phyloP scores from a whole-genome alignment of 352 stramenopile species.

The Pythium phragmitis region DNA sequence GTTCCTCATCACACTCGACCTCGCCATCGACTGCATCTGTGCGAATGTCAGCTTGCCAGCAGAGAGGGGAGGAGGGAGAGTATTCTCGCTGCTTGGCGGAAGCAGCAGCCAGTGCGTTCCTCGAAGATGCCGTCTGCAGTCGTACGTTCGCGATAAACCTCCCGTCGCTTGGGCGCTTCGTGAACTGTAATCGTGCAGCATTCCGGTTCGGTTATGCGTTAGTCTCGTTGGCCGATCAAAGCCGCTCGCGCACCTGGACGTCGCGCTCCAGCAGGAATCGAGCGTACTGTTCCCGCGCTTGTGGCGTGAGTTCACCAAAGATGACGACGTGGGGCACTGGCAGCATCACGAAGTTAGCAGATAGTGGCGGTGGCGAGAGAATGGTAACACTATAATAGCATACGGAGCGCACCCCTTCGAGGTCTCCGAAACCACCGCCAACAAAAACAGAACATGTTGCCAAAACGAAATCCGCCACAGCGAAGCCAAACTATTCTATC shows the following conservation, averaged over 20 bases:
- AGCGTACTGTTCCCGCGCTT: constrained; percentile 60
- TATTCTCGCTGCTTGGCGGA: background rate
- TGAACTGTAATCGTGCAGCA: constrained; percentile 37
- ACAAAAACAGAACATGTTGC: no score
- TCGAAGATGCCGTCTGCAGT: constrained; percentile 18
- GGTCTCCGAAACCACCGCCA: no score
- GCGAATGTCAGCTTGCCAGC: background rate
- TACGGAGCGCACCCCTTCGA: no score
- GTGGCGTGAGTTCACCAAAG: constrained; percentile 61
- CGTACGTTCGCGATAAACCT: constrained; percentile 61
- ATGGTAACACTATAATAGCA: no score
- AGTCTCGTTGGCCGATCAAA: background rate
- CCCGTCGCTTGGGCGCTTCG: constrained; percentile 43
- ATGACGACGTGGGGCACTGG: constrained; percentile 46
- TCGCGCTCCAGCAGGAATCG: constrained; percentile 68
- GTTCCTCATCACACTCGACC: background rate
- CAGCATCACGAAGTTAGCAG: background rate
- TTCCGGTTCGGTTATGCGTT: background rate
- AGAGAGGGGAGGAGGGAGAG: background rate
- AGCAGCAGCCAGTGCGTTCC: background rate
- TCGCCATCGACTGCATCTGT: background rate
- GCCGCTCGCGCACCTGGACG: constrained; percentile 38
- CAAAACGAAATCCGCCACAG: no score
- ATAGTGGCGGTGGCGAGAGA: no score
- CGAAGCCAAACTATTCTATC: no score